Evolutionary conservation across 73 alveolate genomes (phyloP), one percentile per base, ranked within the genome.

Genomic region (Paramecium tetraurelia): DNA sequence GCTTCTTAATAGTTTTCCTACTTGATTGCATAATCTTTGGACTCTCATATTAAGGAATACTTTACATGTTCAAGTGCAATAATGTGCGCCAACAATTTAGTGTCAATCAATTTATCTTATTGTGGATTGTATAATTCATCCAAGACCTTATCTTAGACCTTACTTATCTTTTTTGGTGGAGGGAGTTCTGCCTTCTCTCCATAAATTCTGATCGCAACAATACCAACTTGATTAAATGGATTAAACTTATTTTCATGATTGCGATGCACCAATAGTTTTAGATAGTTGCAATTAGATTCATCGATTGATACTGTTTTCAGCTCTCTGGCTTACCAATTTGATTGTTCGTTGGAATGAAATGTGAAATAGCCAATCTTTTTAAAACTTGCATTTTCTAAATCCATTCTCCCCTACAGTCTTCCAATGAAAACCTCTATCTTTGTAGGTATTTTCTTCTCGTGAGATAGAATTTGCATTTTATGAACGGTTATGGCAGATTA

Each of bases 291-390:
- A 63, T 58, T 71, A 41, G 58, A 18, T 38, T 70, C 93, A 80
- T 89, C 95, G 0, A 93, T 75, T 59, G 93, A 86, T 2, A 93
- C 86, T 10, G 95, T 93, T 88, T 93, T 93, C 70, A 93, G 77
- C 85, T 93, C 96, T 77, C 96, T 75, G 10, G 95, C 93, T 80
- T 93, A 46, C 53, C 57, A 88, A 21, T 89, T 85, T 7, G 92
- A 58, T 58, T 70, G 59, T 18, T 92, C 92, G 43, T 89, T 93
- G 43, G 88, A 86, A 77, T 93, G 90, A 44, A 89, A 93, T 24
- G 88, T 31, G 43, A 93, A 93, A 86, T 84, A 93, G 20, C 96
- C 95, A 14, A 93, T 93, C 43, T 68, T 89, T 35, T 43, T 18
- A 41, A 86, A 77, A n/a, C 48, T 21, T 12, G 84, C 95, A 58